These are phyloP conservation scores for Saitozyma sp. DNA, from an alignment of 768 basidiomycete genomes.

Conservation along the genomic window DNA sequence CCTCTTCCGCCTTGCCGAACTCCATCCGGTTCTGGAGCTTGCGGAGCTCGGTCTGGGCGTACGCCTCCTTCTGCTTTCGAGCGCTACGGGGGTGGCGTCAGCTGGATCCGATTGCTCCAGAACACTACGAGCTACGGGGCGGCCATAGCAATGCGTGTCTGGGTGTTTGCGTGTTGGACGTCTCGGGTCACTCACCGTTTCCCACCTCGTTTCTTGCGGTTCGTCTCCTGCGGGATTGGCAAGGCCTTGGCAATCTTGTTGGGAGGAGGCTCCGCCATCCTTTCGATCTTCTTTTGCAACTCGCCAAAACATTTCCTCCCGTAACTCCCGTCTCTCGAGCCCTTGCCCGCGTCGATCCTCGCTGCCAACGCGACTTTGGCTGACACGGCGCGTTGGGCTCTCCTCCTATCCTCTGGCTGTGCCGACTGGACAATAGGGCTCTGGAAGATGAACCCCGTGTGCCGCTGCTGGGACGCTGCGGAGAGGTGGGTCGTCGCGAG, in stretches of 20 bases:
- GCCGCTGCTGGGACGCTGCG: slow-evolving; percentile 76
- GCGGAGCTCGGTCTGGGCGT: slow-evolving; percentile 91
- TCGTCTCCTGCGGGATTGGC: slow-evolving; percentile 90
- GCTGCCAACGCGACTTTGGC: slow-evolving; percentile 88
- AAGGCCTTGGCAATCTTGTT: slow-evolving; percentile 89
- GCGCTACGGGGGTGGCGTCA: slow-evolving; percentile 60
- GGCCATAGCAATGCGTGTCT: too few species aligned
- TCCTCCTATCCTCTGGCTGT: slow-evolving; percentile 84
- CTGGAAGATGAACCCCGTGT: slow-evolving; percentile 96
- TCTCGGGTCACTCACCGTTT: slow-evolving; percentile 65
- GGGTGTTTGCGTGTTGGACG: neutral
- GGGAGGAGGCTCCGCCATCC: slow-evolving; percentile 89
- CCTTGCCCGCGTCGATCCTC: slow-evolving; percentile 88
- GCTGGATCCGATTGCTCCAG: too few species aligned
- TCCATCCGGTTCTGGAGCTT: slow-evolving; percentile 96
- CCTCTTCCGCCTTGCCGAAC: slow-evolving; percentile 93
- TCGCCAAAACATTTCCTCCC: slow-evolving; percentile 78
- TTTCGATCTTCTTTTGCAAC: slow-evolving; percentile 88
- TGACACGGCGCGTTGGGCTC: slow-evolving; percentile 87
- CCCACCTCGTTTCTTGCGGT: slow-evolving; percentile 88
- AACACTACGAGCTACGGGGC: too few species aligned
- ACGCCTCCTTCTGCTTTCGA: slow-evolving; percentile 96
- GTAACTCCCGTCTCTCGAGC: slow-evolving; percentile 70
- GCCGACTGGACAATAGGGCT: slow-evolving; percentile 82
- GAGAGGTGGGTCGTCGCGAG: slow-evolving; percentile 77